A percentile compares a stretch with the other conserved stretches of the same genome.
phyloP scores from a whole-genome alignment of 495 filamentous ascomycete species.

The Penicillium silybi region DNA sequence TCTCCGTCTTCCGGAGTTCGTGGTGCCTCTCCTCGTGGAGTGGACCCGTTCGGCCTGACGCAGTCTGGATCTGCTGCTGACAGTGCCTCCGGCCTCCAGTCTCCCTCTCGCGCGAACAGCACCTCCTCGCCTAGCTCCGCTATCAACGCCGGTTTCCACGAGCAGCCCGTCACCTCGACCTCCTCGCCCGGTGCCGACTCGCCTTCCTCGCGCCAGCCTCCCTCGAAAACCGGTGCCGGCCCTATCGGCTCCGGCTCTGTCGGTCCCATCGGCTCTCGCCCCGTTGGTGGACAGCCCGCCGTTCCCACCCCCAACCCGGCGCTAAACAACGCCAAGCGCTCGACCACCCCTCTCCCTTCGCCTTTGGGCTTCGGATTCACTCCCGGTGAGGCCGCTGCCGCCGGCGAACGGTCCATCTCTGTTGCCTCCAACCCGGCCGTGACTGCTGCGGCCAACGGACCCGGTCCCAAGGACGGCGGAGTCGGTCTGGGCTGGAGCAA shows the following conservation, averaged over 20 bases:
- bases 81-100: constrained; percentile 48
- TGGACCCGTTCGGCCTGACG: constrained; percentile 57
- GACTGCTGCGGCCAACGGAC: constrained; percentile 23
- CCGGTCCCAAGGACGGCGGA: constrained; percentile 44
- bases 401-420: constrained; percentile 55
- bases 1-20: constrained; percentile 51
- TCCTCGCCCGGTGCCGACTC: constrained; percentile 91
- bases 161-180: constrained; percentile 81
- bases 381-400: constrained; percentile 44
- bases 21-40: constrained; percentile 57
- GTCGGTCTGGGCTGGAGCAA: constrained; percentile 67
- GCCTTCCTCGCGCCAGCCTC: constrained; percentile 61
- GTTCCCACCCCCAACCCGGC: constrained; percentile 56
- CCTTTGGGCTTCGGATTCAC: constrained; percentile 75
- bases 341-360: constrained; percentile 85
- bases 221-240: constrained; percentile 47
- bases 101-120: constrained; percentile 79
- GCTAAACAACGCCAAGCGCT: constrained; percentile 65
- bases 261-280: constrained; percentile 91
- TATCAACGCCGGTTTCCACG: constrained; percentile 59
- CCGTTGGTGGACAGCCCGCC: constrained; percentile 46
- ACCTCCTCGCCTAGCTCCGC: constrained; percentile 71
- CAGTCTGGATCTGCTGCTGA: constrained; percentile 42
- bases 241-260: constrained; percentile 56
- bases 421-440: constrained; percentile 57